Evolutionary conservation across 768 basidiomycete genomes (phyloP), one percentile per base, ranked within the genome.

Genomic region (Ramaria sp.): DNA sequence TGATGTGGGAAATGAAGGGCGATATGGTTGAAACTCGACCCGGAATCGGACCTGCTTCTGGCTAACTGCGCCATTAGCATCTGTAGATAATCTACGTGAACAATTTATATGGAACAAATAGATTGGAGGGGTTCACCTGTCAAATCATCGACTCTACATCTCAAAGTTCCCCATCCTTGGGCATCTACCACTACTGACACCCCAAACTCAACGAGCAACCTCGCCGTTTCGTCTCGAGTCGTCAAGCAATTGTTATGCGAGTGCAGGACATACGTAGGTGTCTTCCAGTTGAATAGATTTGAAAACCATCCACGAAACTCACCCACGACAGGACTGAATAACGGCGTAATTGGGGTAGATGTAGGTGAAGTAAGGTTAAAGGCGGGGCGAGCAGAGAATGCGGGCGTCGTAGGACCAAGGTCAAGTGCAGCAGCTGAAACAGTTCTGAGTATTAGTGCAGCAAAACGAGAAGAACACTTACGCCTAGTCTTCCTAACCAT

Each of bases 261-360:
- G 64, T 82, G 84, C 27, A 81, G 66, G 57, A 69, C 65, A 63
- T 68, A 73, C 22, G 73, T 68, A 52, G 80, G 78, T 30, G 76
- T 73, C 64, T 88, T 92, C 88, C 91, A 96, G 67, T 83, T 88
- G 74, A 98, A 97, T 28, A 98, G 72, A 60, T 88, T 95, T 20
- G 90, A 88, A 69, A 98, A 94, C 94, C 94, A 96, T 32, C 85
- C 87, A 64, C 85, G 87, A 68, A 89, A 82, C 66, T 89, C 88
- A 55, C 83, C 83, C 13, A 86, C 83, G 9, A 80, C 82, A n/a
- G 85, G 85, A 15, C 30, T 57, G 10, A 57, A 48, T 28, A 51
- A 36, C 22, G 56, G 65, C 57, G 64, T 65, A 3, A 44, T 16
- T 25, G 58, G 39, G 5, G 54, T 47, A 13, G 52, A 47, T 8